Evolutionary conservation across 495 filamentous ascomycete genomes (phyloP), one percentile per base, ranked within the genome.

Genomic region (Podospora didyma): DNA sequence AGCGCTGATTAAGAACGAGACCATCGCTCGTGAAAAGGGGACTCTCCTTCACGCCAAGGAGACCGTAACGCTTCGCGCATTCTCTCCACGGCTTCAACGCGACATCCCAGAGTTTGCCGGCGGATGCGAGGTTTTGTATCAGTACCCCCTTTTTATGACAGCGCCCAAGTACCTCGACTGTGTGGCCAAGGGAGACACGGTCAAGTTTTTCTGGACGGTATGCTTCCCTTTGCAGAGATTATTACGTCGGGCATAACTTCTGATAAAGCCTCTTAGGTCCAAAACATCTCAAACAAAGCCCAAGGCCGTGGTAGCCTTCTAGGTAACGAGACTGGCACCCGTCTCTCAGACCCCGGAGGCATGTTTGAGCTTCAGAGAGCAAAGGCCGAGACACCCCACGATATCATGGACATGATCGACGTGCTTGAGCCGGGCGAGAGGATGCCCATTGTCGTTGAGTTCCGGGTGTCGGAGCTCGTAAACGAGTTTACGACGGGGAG

Each of bases 161-260:
- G 48, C 54, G 20, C 65, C 65, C 1, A 56, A 35, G n/a, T 67
- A 62, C 44, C 51, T 67, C 1, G 65, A 67, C 53, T 65, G 65
- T 28, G 59, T 67, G n/a, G 49, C 56, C 19, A 64, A 62, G 44
- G 65, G 62, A 14, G 57, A 61, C 24, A 52, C 35, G 16, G 59
- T 65, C 3, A 53, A 24, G 17, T 65, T 63, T 23, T 56, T 51
- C 10, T 68, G 65, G 65, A 56, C 56, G 11, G 53, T 66, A 56
- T 49, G 57, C 54, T 22, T 34, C 37, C 48, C 9, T 9, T 31
- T 31, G 9, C 26, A 31, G n/a, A n/a, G n/a, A n/a, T n/a, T n/a
- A n/a, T n/a, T n/a, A n/a, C n/a, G n/a, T n/a, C n/a, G n/a, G n/a
- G n/a, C n/a, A n/a, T n/a, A n/a, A n/a, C n/a, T n/a, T 48, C 20